phyloP scores from a whole-genome alignment of 495 filamentous ascomycete species.

The Friedmanniomyces simplex region DNA sequence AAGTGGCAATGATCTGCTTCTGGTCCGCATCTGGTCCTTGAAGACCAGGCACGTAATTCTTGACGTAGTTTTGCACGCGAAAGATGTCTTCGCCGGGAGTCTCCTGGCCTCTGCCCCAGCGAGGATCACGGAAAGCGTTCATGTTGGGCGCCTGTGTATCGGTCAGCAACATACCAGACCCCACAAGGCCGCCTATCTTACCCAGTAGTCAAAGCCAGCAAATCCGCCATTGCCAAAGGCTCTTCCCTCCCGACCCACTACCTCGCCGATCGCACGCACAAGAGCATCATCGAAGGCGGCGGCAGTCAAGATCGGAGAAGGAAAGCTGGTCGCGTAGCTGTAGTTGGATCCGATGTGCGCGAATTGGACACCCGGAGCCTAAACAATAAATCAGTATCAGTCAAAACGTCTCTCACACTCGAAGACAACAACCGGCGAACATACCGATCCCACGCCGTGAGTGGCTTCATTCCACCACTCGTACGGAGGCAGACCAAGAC shows the following conservation, averaged over 20 bases:
- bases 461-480: conserved; percentile 45
- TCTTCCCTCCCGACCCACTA: conserved; percentile 52
- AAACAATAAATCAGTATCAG: not conserved
- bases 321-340: conserved; percentile 53
- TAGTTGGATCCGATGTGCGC: conserved; percentile 32
- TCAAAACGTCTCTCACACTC: not conserved
- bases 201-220: conserved; percentile 52
- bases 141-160: not conserved
- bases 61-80: conserved; percentile 44
- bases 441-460: conserved; percentile 42
- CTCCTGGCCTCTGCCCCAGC: conserved; percentile 47
- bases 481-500: conserved; percentile 47
- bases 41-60: conserved; percentile 32
- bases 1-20: conserved; percentile 7
- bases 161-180: not conserved
- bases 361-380: conserved; percentile 42
- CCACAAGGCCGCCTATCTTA: conserved; percentile 41
- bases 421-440: not conserved
- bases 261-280: conserved; percentile 46
- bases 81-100: conserved; percentile 53
- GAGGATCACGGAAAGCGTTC: conserved; percentile 45
- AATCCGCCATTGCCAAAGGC: conserved; percentile 54
- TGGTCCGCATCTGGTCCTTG: conserved; percentile 4
- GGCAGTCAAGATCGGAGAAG: conserved; percentile 47
- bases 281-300: conserved; percentile 51